phyloP scores from a whole-genome alignment of 192 early-diverging fungal genomes.

The Phlyctochytrium arcticum region DNA sequence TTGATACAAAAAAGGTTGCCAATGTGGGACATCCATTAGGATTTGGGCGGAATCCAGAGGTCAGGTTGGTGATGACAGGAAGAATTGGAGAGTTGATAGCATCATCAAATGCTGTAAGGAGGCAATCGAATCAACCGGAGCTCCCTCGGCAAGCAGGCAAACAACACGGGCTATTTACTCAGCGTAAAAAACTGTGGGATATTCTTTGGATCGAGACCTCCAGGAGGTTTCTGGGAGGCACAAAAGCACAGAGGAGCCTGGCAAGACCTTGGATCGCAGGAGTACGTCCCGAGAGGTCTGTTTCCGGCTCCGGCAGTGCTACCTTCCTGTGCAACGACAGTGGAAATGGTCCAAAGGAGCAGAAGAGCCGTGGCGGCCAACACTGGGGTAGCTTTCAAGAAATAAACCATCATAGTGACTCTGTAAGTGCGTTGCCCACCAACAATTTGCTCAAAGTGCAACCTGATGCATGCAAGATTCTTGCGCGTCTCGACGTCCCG shows the following conservation, averaged over 20 bases:
- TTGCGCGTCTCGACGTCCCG: no score
- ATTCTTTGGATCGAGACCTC: constrained; percentile 23
- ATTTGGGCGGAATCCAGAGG: constrained; percentile 25
- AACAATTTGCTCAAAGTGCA: no score
- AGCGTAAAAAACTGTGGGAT: constrained; percentile 31
- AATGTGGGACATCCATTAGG: constrained; percentile 58
- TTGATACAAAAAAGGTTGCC: constrained; percentile 59
- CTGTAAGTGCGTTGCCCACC: no score
- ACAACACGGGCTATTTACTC: background rate
- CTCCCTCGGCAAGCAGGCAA: background rate
- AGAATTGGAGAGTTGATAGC: constrained; percentile 37
- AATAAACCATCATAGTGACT: no score
- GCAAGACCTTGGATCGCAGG: constrained; percentile 9
- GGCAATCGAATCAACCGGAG: background rate
- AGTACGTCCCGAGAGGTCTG: background rate
- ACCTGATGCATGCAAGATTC: no score
- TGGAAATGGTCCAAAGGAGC: background rate
- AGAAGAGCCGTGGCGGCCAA: background rate
- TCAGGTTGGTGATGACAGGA: constrained; percentile 2
- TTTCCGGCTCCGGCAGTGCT: background rate
- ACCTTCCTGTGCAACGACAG: constrained; percentile 18
- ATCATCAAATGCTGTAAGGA: constrained; percentile 52
- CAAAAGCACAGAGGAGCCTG: constrained; percentile 19
- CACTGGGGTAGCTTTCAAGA: no score
- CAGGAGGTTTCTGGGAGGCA: constrained; percentile 12